Evolutionary conservation across 108 stramenopile species (phyloP).

Genomic region (Discostella stelligeroides): DNA sequence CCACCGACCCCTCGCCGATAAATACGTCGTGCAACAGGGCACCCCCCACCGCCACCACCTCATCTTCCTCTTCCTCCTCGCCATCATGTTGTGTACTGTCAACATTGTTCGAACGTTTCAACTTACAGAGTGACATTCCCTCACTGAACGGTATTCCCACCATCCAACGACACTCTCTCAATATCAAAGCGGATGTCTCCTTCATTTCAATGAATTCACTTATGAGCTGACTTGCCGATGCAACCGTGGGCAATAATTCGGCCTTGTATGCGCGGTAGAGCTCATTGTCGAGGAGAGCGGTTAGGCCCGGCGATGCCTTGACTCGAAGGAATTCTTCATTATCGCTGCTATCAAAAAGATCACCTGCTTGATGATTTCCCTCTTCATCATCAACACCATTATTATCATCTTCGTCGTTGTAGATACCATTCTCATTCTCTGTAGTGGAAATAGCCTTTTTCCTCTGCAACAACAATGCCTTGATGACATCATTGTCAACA

Average conservation of each 20-base stretch:
- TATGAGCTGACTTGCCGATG: conserved; percentile 58
- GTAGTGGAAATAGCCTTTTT: too few species aligned
- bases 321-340: conserved; percentile 15
- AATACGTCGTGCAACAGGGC: conserved; percentile 5
- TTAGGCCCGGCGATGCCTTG: conserved; percentile 60
- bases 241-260: conserved; percentile 72
- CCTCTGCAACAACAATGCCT: too few species aligned
- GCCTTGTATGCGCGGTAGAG: conserved; percentile 74
- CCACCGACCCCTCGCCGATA: conserved; percentile 28
- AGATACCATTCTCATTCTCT: background rate
- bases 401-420: background rate
- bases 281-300: conserved; percentile 78
- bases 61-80: conserved; percentile 1
- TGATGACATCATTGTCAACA: background rate
- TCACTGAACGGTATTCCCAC: conserved; percentile 33
- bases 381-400: background rate
- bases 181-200: conserved; percentile 32
- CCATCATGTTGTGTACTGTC: background rate
- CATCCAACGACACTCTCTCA: conserved; percentile 41
- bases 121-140: conserved; percentile 3
- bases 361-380: background rate
- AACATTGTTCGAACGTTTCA: too few species aligned
- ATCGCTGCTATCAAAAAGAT: background rate
- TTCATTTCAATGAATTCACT: conserved; percentile 41
- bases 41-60: conserved; percentile 8